Conservation (phyloP, 495 filamentous ascomycete species). For the Astrothelium subdiscretum region DNA sequence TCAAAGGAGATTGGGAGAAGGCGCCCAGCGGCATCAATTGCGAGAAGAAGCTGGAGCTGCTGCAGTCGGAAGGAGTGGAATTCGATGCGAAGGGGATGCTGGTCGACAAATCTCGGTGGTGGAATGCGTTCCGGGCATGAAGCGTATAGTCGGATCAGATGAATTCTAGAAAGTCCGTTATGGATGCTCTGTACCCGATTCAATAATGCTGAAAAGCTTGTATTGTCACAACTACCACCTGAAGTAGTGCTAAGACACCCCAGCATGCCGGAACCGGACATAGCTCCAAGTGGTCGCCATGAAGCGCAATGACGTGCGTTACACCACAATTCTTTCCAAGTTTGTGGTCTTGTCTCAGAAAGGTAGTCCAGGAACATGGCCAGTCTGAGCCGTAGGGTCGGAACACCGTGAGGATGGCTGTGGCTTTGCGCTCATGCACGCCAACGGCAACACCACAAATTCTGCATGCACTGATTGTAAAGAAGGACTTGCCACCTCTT, state of each 20-base stretch:
- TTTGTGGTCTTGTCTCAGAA: constrained; percentile 4
- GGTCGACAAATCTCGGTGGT: constrained; percentile 26
- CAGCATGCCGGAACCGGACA: constrained; percentile 6
- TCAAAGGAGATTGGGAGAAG: constrained; percentile 38
- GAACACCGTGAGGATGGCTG: constrained; percentile 7
- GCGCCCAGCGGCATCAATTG: constrained; percentile 35
- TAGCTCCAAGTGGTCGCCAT: constrained; percentile 11
- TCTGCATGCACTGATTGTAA: too few relatives aligned
- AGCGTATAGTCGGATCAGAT: not conserved
- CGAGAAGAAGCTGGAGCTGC: constrained; percentile 34
- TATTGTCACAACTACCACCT: constrained; percentile 14
- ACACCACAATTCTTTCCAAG: constrained; percentile 13
- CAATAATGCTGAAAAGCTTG: constrained; percentile 7
- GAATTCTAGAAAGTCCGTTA: not conserved
- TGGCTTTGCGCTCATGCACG: not conserved
- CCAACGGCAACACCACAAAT: too few relatives aligned
- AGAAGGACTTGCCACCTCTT: too few relatives aligned
- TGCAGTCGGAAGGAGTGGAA: constrained; percentile 37
- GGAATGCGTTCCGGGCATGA: constrained; percentile 27
- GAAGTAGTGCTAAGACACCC: constrained; percentile 8
- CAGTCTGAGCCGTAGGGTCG: constrained; percentile 10
- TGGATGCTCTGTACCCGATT: not conserved
- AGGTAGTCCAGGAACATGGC: constrained; percentile 2
- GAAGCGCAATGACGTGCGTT: constrained; percentile 10
- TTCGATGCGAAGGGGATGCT: constrained; percentile 37